Evolutionary conservation across 73 alveolate genomes (phyloP), one percentile per base, ranked within the genome.

Genomic region (Paramecium sexaurelia): DNA sequence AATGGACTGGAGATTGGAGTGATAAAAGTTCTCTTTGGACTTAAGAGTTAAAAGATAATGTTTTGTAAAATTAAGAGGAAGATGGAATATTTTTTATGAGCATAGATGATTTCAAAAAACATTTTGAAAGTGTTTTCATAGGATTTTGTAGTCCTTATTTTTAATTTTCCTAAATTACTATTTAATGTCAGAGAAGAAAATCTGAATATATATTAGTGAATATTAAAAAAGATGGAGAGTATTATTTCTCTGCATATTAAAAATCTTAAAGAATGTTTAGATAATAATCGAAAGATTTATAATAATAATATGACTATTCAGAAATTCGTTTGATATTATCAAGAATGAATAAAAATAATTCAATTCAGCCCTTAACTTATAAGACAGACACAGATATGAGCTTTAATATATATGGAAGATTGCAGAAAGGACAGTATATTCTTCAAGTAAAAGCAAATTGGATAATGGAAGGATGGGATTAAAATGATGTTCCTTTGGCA

Each of bases 1-100:
- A 97, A 87, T 98, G 99, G 99, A 93, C 71, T 84, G 99, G 99
- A 8, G 98, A 95, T 75, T 98, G 99, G 99, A 92, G 98, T 45
- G 98, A 96, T 57, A 92, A 91, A 55, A 90, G 97, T 67, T 39
- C 47, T 69, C 88, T 91, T 41, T 98, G 99, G 99, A 97, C 99
- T 8, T 94, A 91, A 29, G 96, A 93, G 71, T 89, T 97, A 51
- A 97, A 94, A 84, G 97, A 98, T 55, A 94, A 93, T 19, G 33
- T 82, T 15, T 32, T 66, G 7, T 20, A 55, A 27, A 27, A 47
- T 15, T 29, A 51, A 33, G 36, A 41, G 15, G 83, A 84, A 13
- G 92, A 84, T 51, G 92, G 92, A 9, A 84, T 84, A 0, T 84
- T 84, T 22, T 84, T 36, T 55, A 84, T 84, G 92, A 5, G 33